Conservation (phyloP, 768 basidiomycete species). For the Calvatia gigantea region DNA sequence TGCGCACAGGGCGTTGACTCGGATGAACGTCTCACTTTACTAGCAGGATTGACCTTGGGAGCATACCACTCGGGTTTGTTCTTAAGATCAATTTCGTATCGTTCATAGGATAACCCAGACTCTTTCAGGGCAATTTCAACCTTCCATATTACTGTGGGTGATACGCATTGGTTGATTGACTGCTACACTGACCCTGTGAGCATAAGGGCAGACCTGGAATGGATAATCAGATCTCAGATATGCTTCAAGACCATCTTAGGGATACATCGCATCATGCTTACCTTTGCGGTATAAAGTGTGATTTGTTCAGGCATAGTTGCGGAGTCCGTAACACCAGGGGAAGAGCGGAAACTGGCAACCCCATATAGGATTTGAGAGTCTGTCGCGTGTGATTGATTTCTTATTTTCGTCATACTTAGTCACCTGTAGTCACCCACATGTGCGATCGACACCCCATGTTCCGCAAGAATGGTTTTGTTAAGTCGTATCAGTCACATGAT, state of each 20-base stretch:
- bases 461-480: too few relatives aligned
- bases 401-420: too few relatives aligned
- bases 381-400: too few relatives aligned
- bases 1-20: not conserved
- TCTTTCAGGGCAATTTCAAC: slow-evolving; percentile 62
- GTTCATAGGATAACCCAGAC: slow-evolving; percentile 41
- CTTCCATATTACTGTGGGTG: slow-evolving; percentile 22
- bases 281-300: slow-evolving; percentile 48
- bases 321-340: not conserved
- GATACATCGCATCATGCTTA: slow-evolving; percentile 13
- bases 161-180: not conserved
- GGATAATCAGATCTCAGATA: not conserved
- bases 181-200: slow-evolving; percentile 46
- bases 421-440: too few relatives aligned
- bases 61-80: slow-evolving; percentile 74
- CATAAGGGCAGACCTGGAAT: slow-evolving; percentile 52
- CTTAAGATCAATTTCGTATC: slow-evolving; percentile 54
- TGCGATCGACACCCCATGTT: too few relatives aligned
- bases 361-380: not conserved
- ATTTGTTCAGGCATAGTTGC: slow-evolving; percentile 24
- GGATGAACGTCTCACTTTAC: slow-evolving; percentile 45
- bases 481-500: too few relatives aligned
- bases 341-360: too few relatives aligned
- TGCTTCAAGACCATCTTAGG: slow-evolving; percentile 4
- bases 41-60: slow-evolving; percentile 59